Percentiles rank a stretch among this genome's conserved stretches.
Conservation (phyloP, 1,139 yeast species). For the Yamadazyma epiphylla region DNA sequence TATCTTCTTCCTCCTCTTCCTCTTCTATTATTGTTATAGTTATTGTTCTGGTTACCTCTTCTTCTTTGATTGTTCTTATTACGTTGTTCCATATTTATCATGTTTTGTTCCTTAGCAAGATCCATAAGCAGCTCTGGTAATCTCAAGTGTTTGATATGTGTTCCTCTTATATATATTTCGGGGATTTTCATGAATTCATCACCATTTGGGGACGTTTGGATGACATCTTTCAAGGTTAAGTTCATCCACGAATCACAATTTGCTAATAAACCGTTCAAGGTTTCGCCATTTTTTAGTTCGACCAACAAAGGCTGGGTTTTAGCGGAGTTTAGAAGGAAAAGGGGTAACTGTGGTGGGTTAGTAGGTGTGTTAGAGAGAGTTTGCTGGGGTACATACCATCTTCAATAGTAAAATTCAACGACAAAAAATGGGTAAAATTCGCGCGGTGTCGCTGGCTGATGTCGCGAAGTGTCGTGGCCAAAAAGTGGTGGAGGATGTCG, state of each 20-base stretch:
- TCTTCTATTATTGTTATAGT: slow-evolving; percentile 8
- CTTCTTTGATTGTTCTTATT: slow-evolving; percentile 47
- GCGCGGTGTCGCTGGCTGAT: too few species aligned
- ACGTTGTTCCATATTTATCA: slow-evolving; percentile 51
- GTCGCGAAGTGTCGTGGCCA: too few species aligned
- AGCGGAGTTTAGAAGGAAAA: slow-evolving; percentile 85
- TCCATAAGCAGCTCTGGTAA: slow-evolving; percentile 63
- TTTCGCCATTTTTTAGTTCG: slow-evolving; percentile 90
- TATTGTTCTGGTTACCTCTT: slow-evolving; percentile 17
- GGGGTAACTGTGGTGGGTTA: slow-evolving; percentile 59
- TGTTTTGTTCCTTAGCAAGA: slow-evolving; percentile 68
- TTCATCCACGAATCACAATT: slow-evolving; percentile 98
- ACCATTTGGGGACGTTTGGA: slow-evolving; percentile 69
- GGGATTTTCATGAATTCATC: slow-evolving; percentile 64
- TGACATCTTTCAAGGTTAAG: slow-evolving; percentile 74
- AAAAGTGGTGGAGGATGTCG: too few species aligned
- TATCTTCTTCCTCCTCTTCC: slow-evolving; percentile 11
- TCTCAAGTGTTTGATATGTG: slow-evolving; percentile 52
- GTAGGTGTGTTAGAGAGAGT: too few species aligned
- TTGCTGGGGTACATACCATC: slow-evolving; percentile 3
- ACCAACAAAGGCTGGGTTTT: slow-evolving; percentile 86
- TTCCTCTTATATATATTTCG: slow-evolving; percentile 84
- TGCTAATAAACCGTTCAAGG: slow-evolving; percentile 77
- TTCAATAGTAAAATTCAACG: too few species aligned
- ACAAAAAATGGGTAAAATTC: too few species aligned